phyloP scores from a whole-genome alignment of 1,284 basidiomycete species.

The Microstroma glucosiphilum region DNA sequence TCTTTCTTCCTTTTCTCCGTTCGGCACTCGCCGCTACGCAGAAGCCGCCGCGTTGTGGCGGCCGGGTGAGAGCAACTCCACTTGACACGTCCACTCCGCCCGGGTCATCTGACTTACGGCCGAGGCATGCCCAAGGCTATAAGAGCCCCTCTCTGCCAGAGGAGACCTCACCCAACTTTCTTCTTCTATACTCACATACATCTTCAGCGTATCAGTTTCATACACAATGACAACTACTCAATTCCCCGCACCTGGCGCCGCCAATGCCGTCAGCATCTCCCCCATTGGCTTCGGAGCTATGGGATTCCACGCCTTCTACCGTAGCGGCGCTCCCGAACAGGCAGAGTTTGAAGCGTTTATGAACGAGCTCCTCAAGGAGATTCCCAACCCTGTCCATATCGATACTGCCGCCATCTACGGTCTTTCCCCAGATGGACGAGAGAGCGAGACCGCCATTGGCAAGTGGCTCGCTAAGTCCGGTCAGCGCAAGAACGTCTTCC shows the following conservation, averaged over 20 bases:
- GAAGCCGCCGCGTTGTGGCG: too few species aligned
- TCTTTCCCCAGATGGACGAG: conserved; percentile 29
- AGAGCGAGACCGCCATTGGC: conserved; percentile 52
- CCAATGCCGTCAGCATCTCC: not conserved
- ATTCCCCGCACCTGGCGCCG: not conserved
- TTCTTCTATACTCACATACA: not conserved
- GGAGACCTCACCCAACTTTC: not conserved
- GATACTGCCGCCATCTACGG: conserved; percentile 39
- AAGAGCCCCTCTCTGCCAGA: too few species aligned
- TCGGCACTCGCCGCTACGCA: not conserved
- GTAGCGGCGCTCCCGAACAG: not conserved
- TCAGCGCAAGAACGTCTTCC: conserved; percentile 50
- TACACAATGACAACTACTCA: conserved; percentile 1
- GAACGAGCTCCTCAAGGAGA: not conserved
- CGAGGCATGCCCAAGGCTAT: too few species aligned
- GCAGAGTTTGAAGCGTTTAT: not conserved
- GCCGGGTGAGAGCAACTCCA: too few species aligned
- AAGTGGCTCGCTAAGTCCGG: conserved; percentile 45
- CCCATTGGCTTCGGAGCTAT: conserved; percentile 2
- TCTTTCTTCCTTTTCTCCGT: not conserved
- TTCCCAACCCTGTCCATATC: conserved; percentile 1
- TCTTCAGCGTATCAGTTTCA: not conserved
- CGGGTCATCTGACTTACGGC: too few species aligned
- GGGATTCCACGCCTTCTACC: not conserved
- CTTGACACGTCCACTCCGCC: too few species aligned